These are phyloP conservation scores for Aspergillus sp. DNA, from an alignment of 2,329 filamentous ascomycete species.

Conservation along the genomic window DNA sequence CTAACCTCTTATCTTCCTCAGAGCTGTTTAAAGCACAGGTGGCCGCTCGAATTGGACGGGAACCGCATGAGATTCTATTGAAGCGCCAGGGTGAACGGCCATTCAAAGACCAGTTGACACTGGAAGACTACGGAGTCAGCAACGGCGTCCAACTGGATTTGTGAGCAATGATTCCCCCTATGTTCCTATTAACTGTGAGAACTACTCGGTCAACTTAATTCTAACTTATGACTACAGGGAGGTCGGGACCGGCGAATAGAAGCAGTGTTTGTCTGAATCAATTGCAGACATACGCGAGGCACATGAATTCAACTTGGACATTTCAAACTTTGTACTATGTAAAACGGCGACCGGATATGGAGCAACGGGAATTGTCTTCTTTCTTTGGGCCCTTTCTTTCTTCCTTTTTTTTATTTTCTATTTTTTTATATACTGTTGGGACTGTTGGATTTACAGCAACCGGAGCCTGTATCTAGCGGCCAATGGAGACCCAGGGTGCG, in stretches of 20 bases:
- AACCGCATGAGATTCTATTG: conserved; percentile 83
- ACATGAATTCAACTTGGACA: background rate
- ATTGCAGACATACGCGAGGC: conserved; percentile 1
- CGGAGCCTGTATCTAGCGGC: conserved; percentile 23
- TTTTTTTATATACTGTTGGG: conserved; percentile 3
- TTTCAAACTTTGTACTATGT: background rate
- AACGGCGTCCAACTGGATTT: conserved; percentile 63
- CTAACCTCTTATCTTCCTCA: conserved; percentile 13
- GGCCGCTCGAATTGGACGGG: conserved; percentile 76
- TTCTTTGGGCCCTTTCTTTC: conserved; percentile 5
- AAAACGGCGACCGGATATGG: background rate
- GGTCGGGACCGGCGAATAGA: conserved; percentile 41
- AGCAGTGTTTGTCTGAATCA: conserved; percentile 3
- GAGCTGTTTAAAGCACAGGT: conserved; percentile 85
- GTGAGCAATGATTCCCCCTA: conserved; percentile 19
- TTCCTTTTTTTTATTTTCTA: no score
- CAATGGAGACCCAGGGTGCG: conserved; percentile 16
- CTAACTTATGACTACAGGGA: conserved; percentile 29
- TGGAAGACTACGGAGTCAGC: conserved; percentile 89
- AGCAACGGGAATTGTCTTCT: background rate
- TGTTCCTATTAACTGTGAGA: background rate
- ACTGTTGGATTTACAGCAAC: background rate
- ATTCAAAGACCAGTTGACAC: conserved; percentile 80
- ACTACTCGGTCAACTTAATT: background rate
- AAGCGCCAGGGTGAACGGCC: conserved; percentile 87